Percentiles rank a stretch among this genome's conserved stretches.
phyloP scores from a whole-genome alignment of 225 moss, liverwort and hornwort genomes.

The Pseudoscleropodium purum region DNA sequence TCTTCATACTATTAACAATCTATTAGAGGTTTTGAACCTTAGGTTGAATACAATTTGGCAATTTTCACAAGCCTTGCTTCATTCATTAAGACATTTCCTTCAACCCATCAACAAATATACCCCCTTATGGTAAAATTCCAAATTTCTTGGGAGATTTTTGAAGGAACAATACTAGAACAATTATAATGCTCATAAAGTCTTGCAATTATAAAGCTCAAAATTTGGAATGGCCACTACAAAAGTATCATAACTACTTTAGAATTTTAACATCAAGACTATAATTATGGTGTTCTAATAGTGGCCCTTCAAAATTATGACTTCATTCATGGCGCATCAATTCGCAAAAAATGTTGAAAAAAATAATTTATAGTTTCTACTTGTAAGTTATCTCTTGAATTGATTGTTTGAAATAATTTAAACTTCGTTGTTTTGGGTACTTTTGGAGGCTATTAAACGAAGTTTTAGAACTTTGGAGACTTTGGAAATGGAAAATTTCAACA shows the following conservation, averaged over 20 bases:
- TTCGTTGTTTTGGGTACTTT: neutral
- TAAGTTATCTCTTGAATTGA: rapidly evolving
- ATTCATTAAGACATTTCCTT: rapidly evolving
- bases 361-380: neutral
- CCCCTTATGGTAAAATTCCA: rapidly evolving
- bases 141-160: neutral
- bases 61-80: neutral
- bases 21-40: neutral
- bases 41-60: neutral
- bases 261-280: rapidly evolving
- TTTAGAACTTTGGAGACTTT: neutral
- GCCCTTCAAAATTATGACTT: neutral
- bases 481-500: neutral
- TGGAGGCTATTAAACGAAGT: too few species aligned
- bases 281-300: rapidly evolving
- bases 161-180: neutral
- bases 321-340: rapidly evolving
- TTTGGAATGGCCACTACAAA: rapidly evolving
- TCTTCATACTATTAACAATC: rapidly evolving
- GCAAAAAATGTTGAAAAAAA: neutral
- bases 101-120: neutral
- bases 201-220: neutral
- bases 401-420: neutral
- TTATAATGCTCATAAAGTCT: neutral
- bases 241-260: neutral